Conservation (phyloP, 2,329 filamentous ascomycete species). For the Cryoendolithus antarcticus region DNA sequence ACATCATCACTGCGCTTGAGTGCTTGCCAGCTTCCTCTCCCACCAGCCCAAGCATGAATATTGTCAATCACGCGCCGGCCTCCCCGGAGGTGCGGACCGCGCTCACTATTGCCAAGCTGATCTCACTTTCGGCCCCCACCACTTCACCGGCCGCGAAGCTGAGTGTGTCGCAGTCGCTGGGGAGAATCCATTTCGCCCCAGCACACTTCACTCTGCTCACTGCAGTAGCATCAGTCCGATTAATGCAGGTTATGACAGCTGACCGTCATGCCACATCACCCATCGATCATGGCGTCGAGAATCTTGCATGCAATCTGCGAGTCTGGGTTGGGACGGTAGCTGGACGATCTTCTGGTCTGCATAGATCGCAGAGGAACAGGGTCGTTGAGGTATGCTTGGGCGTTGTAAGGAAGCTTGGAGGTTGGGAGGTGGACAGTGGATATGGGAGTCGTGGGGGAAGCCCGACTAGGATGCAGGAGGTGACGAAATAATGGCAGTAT, state of each 20-base stretch:
- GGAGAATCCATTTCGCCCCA: conserved; percentile 28
- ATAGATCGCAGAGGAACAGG: conserved; percentile 23
- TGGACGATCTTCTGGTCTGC: conserved; percentile 29
- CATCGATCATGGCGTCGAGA: conserved; percentile 29
- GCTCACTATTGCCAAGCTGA: conserved; percentile 47
- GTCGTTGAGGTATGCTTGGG: conserved; percentile 31
- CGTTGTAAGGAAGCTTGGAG: conserved; percentile 33
- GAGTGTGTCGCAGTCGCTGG: conserved; percentile 28
- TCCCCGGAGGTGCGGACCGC: conserved; percentile 45
- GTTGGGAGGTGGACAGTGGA: conserved; percentile 21
- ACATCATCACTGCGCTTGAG: conserved; percentile 42
- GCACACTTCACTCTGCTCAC: conserved; percentile 32
- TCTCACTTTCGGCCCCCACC: conserved; percentile 28
- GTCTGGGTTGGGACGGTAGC: conserved; percentile 35
- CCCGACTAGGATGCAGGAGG: not conserved
- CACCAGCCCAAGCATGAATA: conserved; percentile 28
- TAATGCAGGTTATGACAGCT: conserved; percentile 27
- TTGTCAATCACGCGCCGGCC: conserved; percentile 43
- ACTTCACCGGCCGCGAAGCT: conserved; percentile 20
- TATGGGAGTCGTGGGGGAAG: conserved; percentile 15
- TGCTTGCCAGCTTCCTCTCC: conserved; percentile 32
- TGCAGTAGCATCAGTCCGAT: conserved; percentile 32
- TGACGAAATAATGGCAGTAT: too few relatives aligned
- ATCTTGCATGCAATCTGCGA: conserved; percentile 30
- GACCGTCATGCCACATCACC: conserved; percentile 21